A percentile compares a stretch with the other conserved stretches of the same genome.
phyloP scores from a whole-genome alignment of 2,329 filamentous ascomycete genomes.

The Sporothrix brunneoviolacea region DNA sequence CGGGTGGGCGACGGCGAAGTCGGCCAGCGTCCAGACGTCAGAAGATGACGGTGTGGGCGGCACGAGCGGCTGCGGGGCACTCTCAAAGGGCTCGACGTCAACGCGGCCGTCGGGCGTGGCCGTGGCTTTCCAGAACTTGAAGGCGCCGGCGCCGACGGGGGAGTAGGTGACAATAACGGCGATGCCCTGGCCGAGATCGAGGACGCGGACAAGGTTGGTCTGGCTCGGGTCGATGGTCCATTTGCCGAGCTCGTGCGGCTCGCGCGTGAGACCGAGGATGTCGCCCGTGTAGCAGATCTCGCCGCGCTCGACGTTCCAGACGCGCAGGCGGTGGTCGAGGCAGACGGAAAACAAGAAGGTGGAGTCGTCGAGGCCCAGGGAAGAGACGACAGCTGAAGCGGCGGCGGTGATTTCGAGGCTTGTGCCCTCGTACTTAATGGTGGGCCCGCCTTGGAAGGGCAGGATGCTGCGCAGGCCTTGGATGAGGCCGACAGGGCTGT shows the following conservation, averaged over 20 bases:
- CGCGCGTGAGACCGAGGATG: conserved; percentile 60
- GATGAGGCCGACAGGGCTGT: conserved; percentile 66
- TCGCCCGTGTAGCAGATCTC: conserved; percentile 72
- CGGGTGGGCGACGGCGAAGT: conserved; percentile 58
- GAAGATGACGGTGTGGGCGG: conserved; percentile 65
- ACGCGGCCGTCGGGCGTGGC: conserved; percentile 58
- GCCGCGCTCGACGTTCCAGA: conserved; percentile 83
- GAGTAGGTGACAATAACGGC: conserved; percentile 73
- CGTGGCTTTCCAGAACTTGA: conserved; percentile 84
- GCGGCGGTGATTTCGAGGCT: conserved; percentile 63
- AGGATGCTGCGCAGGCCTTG: conserved; percentile 60
- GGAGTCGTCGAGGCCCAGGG: conserved; percentile 42
- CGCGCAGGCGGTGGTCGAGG: conserved; percentile 78
- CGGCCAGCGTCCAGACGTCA: conserved; percentile 72
- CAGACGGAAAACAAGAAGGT: conserved; percentile 69
- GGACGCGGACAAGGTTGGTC: conserved; percentile 66
- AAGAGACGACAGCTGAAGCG: conserved; percentile 52
- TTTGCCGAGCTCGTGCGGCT: conserved; percentile 64
- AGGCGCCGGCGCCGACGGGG: conserved; percentile 77
- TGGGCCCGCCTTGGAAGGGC: conserved; percentile 58
- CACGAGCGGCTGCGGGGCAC: conserved; percentile 56
- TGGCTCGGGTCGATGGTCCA: conserved; percentile 76
- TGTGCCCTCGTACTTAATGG: conserved; percentile 55
- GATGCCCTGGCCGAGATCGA: conserved; percentile 49
- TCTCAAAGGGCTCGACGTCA: conserved; percentile 47